Conservation (phyloP, 768 basidiomycete species). For the Pleurotus djamor region DNA sequence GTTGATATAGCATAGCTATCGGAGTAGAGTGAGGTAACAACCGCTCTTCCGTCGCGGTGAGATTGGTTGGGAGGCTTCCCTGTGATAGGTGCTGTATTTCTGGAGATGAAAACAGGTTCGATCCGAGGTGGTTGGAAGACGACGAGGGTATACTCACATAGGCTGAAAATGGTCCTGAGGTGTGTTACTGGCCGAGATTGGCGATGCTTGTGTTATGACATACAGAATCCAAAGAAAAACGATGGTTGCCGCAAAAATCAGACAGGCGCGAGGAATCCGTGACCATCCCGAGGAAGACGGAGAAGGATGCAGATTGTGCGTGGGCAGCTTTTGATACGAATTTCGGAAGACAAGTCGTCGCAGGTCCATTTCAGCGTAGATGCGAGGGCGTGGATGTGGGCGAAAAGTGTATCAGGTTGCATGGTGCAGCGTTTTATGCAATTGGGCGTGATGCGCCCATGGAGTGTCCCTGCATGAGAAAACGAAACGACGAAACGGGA, state of each 20-base stretch:
- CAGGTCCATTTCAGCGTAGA: neutral
- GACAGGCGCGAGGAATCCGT: neutral
- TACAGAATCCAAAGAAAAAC: neutral
- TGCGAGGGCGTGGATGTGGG: neutral
- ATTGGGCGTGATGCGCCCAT: no score
- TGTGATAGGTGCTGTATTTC: neutral
- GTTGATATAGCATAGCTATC: constrained; percentile 25
- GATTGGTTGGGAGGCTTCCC: neutral
- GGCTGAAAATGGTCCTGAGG: neutral
- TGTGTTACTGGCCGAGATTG: neutral
- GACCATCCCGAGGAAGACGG: neutral
- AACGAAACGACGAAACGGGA: no score
- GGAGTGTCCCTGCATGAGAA: no score
- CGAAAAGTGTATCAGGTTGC: neutral
- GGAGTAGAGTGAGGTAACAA: constrained; percentile 28
- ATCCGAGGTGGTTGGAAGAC: neutral
- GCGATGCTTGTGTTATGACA: neutral
- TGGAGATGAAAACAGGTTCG: neutral
- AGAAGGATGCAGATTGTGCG: neutral
- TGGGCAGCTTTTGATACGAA: neutral
- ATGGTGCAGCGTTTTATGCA: no score
- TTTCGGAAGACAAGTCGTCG: neutral
- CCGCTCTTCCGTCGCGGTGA: constrained; percentile 10
- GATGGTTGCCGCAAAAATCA: neutral
- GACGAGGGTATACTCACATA: neutral